Base-by-base conservation (phyloP, 2,329 filamentous ascomycete genomes). In the Dactylellina cionopaga region DNA sequence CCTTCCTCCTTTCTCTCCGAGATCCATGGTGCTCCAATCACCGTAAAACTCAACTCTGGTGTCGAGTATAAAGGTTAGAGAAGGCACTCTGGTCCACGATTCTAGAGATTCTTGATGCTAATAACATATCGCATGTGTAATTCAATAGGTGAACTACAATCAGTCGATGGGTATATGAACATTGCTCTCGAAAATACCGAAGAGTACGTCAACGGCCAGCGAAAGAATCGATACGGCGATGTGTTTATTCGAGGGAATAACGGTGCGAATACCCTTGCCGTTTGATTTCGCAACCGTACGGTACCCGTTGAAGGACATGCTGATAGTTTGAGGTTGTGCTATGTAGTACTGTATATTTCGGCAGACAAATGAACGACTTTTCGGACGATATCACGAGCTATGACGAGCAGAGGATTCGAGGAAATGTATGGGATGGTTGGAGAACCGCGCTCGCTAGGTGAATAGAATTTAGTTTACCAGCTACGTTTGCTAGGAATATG, bases 151-250 rank as follows among this genome's bases (percentile, higher is more conserved):
- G 92, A 97, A 80, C 86, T 98, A 35, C 93, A 98, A 80, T 96
- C 93, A 0, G 94, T 99, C 52, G 95, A 99, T 81, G 95, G 95
- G 56, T 99, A 98, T 83, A 99, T 99, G 95, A 99, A 99, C 83
- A 97, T 99, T 80, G 94, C 95, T 10, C 87, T 99, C 27, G 95
- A 99, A 81, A 95, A 96, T 83, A 96, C 92, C 17, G 89, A 92
- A 75, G 95, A 99, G 82, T 92, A 89, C 77, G 90, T 97, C 76
- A 85, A 89, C 75, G 88, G 88, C 27, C 84, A 86, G 76, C 79
- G 87, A 65, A 83, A 85, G 73, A 82, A 86, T 72, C 86, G 82
- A 71, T 90, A 88, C 78, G 88, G 88, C 0, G 88, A 90, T 82
- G 87, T 88, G 3, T 90, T 90, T 77, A 85, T 90, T 31, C 83